A percentile compares a stretch with the other conserved stretches of the same genome.
phyloP scores from a whole-genome alignment of 2,329 filamentous ascomycete species.

The Fusarium algeriense region DNA sequence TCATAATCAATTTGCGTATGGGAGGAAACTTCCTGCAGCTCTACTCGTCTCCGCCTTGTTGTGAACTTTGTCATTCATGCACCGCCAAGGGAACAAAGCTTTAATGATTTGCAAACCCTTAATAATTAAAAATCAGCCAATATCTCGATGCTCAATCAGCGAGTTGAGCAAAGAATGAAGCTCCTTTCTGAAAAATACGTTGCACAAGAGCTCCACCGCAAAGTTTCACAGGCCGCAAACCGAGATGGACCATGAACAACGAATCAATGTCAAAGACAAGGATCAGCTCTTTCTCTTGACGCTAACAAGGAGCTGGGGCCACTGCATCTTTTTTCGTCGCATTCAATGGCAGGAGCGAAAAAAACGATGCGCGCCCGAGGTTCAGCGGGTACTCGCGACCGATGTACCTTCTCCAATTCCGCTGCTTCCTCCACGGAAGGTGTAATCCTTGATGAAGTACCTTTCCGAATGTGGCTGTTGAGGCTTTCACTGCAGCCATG shows the following conservation, averaged over 20 bases:
- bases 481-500: slow-evolving; percentile 13
- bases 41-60: background rate
- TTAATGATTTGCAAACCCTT: background rate
- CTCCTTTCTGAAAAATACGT: slow-evolving; percentile 1
- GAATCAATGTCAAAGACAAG: slow-evolving; percentile 16
- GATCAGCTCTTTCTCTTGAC: slow-evolving; percentile 22
- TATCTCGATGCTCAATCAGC: background rate
- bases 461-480: slow-evolving; percentile 14
- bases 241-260: slow-evolving; percentile 30
- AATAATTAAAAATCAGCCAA: background rate
- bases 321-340: slow-evolving; percentile 37
- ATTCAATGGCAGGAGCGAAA: slow-evolving; percentile 12
- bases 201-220: slow-evolving; percentile 30
- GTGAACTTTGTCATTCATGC: slow-evolving; percentile 2
- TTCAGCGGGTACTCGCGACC: slow-evolving; percentile 22
- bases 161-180: slow-evolving; percentile 13
- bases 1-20: slow-evolving; percentile 1
- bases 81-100: background rate
- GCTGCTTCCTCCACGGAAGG: background rate
- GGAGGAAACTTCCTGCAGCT: slow-evolving; percentile 9
- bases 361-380: background rate
- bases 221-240: slow-evolving; percentile 40
- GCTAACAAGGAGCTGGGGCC: slow-evolving; percentile 36
- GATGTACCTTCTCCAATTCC: slow-evolving; percentile 30
- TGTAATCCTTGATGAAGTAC: background rate